phyloP scores from a whole-genome alignment of 352 stramenopile genomes.

The Globisporangium perplexum region DNA sequence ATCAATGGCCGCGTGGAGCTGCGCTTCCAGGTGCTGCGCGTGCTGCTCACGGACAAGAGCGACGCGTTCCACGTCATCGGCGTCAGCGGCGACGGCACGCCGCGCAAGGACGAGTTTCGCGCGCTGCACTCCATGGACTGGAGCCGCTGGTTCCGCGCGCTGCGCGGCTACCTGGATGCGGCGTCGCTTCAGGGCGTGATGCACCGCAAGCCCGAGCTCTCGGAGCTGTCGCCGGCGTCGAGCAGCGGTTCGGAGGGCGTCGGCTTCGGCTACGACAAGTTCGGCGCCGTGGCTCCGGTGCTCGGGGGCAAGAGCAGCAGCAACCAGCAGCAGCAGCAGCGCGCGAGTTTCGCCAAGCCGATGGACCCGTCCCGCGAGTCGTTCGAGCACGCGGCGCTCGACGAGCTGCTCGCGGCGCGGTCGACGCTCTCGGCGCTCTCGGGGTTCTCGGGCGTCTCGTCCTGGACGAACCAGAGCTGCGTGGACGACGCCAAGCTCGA shows the following conservation, averaged over 20 bases:
- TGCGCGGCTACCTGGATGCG: slow-evolving; percentile 37
- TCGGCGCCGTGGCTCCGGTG: not conserved
- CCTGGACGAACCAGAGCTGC: slow-evolving; percentile 1
- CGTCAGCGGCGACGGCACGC: slow-evolving; percentile 29
- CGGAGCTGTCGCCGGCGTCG: slow-evolving; percentile 12
- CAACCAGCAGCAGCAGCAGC: slow-evolving; percentile 5
- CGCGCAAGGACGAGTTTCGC: slow-evolving; percentile 45
- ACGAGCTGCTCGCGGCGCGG: not conserved
- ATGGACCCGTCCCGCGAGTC: not conserved
- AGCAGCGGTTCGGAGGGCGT: not conserved
- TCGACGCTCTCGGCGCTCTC: slow-evolving; percentile 9
- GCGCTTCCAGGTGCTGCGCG: slow-evolving; percentile 41
- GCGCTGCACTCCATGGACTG: slow-evolving; percentile 28
- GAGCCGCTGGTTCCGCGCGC: slow-evolving; percentile 39
- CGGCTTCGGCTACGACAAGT: not conserved
- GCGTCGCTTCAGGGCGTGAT: slow-evolving; percentile 31
- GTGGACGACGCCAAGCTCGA: not conserved
- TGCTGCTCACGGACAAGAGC: slow-evolving; percentile 37
- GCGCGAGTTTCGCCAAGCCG: slow-evolving; percentile 2
- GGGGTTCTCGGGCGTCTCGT: slow-evolving; percentile 3
- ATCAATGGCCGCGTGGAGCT: slow-evolving; percentile 42
- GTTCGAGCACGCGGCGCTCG: slow-evolving; percentile 3
- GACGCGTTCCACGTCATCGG: slow-evolving; percentile 52
- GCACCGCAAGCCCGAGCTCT: slow-evolving; percentile 33
- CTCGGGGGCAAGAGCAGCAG: not conserved